A percentile compares a stretch with the other conserved stretches of the same genome.
Conservation (phyloP, 2,329 filamentous ascomycete species). For the Talaromyces marneffei region DNA sequence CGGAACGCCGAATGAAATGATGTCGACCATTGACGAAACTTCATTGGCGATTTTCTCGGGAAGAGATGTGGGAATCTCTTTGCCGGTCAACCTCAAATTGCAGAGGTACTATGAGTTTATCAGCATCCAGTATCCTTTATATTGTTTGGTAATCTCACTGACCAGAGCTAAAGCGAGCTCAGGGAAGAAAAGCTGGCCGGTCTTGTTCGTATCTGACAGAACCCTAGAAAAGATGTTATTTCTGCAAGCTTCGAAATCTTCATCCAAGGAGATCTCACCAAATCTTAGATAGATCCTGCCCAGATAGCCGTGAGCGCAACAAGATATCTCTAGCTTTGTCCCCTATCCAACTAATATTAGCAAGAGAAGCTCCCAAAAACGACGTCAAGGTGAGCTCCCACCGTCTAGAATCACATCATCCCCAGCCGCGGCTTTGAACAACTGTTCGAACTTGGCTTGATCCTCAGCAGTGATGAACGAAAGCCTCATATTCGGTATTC, state of each 20-base stretch:
- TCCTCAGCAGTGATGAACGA: conserved; percentile 95
- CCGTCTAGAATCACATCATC: conserved; percentile 79
- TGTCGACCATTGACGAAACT: conserved; percentile 98
- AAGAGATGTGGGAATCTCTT: conserved; percentile 65
- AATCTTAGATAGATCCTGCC: conserved; percentile 83
- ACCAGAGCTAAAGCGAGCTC: conserved; percentile 93
- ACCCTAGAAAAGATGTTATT: conserved; percentile 53
- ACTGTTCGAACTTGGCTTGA: conserved; percentile 92
- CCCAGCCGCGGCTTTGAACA: conserved; percentile 93
- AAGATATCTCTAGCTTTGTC: conserved; percentile 89
- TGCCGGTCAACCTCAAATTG: conserved; percentile 85
- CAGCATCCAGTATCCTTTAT: neutral
- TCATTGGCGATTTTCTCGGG: conserved; percentile 91
- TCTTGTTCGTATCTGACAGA: conserved; percentile 89
- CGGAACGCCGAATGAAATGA: conserved; percentile 87
- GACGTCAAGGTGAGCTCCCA: conserved; percentile 17
- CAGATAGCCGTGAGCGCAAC: conserved; percentile 79
- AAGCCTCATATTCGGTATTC: conserved; percentile 87
- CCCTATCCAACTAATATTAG: conserved; percentile 30
- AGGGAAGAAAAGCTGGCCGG: conserved; percentile 91
- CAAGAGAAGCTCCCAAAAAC: conserved; percentile 8
- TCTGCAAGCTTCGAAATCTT: neutral
- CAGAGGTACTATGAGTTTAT: conserved; percentile 64
- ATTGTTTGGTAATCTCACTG: neutral
- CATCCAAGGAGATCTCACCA: conserved; percentile 54